phyloP scores from a whole-genome alignment of 2,329 filamentous ascomycete genomes.

The Fusarium multiceps region DNA sequence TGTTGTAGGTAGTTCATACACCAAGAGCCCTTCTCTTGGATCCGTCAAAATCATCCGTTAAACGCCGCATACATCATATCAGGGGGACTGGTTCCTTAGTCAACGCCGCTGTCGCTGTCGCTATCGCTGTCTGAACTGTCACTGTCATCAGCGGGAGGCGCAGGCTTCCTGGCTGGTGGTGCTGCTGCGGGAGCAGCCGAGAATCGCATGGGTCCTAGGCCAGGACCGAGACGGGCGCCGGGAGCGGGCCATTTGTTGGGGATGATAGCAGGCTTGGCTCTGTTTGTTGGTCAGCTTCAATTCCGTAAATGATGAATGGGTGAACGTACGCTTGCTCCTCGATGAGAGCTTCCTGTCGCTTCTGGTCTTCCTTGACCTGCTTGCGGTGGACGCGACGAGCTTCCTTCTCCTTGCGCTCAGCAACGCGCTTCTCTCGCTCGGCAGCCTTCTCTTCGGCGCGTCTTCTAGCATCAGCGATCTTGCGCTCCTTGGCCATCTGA shows the following conservation, averaged over 20 bases:
- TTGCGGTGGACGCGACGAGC: slow-evolving; percentile 20
- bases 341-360: slow-evolving; percentile 8
- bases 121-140: slow-evolving; percentile 7
- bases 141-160: neutral
- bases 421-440: slow-evolving; percentile 14
- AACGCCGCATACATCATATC: slow-evolving; percentile 8
- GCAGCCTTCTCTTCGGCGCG: slow-evolving; percentile 9
- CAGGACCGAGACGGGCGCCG: slow-evolving; percentile 15
- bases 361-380: slow-evolving; percentile 23
- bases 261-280: slow-evolving; percentile 18
- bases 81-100: slow-evolving; percentile 19
- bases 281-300: neutral
- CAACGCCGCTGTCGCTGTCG: slow-evolving; percentile 11
- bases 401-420: slow-evolving; percentile 27
- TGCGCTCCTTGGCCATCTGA: slow-evolving; percentile 8
- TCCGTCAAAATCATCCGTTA: neutral
- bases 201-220: slow-evolving; percentile 11
- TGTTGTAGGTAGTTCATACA: slow-evolving; percentile 8
- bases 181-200: slow-evolving; percentile 4
- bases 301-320: accelerated
- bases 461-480: slow-evolving; percentile 14
- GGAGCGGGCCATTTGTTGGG: slow-evolving; percentile 22
- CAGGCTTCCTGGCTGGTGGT: slow-evolving; percentile 12
- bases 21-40: slow-evolving; percentile 7
- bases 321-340: slow-evolving; percentile 16